phyloP scores from a whole-genome alignment of 768 basidiomycete genomes.

The Multifurca ochricompacta region DNA sequence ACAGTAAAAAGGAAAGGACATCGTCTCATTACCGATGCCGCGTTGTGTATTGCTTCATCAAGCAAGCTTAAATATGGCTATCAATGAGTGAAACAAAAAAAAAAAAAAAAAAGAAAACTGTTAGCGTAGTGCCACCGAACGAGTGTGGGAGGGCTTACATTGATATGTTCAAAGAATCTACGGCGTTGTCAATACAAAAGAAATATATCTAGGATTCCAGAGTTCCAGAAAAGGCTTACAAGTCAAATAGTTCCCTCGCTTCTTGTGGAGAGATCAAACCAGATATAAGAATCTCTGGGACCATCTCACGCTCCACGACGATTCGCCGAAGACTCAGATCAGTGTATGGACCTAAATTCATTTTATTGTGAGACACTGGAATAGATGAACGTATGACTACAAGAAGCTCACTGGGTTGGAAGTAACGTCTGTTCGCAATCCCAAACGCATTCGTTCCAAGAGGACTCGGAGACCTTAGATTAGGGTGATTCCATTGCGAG shows the following conservation, averaged over 20 bases:
- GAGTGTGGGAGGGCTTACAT: slow-evolving; percentile 31
- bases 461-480: neutral
- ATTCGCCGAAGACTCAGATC: slow-evolving; percentile 28
- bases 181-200: slow-evolving; percentile 1
- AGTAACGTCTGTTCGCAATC: slow-evolving; percentile 18
- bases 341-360: slow-evolving; percentile 23
- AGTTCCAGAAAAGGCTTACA: slow-evolving; percentile 22
- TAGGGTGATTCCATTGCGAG: neutral
- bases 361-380: neutral
- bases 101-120: too few species aligned
- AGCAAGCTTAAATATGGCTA: slow-evolving; percentile 53
- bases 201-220: neutral
- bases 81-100: neutral
- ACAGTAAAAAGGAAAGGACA: slow-evolving; percentile 56
- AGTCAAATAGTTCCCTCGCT: slow-evolving; percentile 25
- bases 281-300: slow-evolving; percentile 28
- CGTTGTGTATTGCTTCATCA: slow-evolving; percentile 49
- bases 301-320: slow-evolving; percentile 28
- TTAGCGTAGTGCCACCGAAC: slow-evolving; percentile 14
- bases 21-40: slow-evolving; percentile 43
- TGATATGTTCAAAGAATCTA: slow-evolving; percentile 48
- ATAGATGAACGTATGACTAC: neutral
- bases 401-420: slow-evolving; percentile 15
- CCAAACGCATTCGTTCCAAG: slow-evolving; percentile 3
- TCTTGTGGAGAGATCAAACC: slow-evolving; percentile 28